These are phyloP conservation scores for Mortierella sp. DNA, from an alignment of 371 early-diverging fungal genomes.

Conservation along the genomic window DNA sequence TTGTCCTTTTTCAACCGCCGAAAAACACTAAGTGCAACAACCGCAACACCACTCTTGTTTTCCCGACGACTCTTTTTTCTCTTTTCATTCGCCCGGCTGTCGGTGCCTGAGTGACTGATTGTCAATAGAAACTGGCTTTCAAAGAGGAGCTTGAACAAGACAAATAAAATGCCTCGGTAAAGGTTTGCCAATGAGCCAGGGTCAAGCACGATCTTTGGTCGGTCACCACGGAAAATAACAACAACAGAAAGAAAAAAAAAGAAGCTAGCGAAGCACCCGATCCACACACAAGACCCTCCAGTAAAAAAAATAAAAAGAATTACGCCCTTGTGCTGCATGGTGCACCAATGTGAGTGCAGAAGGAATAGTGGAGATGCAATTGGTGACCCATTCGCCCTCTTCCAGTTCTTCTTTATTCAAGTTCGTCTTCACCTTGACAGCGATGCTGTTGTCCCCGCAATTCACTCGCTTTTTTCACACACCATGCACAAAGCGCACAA, in stretches of 20 bases:
- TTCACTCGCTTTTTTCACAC: neutral
- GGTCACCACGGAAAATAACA: neutral
- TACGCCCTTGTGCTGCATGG: too few species aligned
- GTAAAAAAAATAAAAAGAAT: too few species aligned
- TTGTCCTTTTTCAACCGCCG: neutral
- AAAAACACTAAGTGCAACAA: neutral
- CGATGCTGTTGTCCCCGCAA: neutral
- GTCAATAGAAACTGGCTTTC: neutral
- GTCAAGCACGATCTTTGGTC: neutral
- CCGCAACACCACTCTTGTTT: neutral
- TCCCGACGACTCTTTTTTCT: neutral
- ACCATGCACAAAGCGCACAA: neutral
- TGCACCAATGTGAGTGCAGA: neutral
- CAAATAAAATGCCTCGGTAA: conserved; percentile 10
- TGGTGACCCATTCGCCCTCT: neutral
- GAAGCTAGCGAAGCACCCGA: neutral
- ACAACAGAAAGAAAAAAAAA: neutral
- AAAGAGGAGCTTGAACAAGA: neutral
- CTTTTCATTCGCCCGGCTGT: neutral
- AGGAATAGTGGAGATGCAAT: neutral
- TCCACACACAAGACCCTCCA: neutral
- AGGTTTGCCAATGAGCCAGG: neutral
- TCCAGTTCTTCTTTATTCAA: neutral
- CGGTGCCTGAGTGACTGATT: neutral
- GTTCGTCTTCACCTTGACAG: neutral